A percentile compares a stretch with the other conserved stretches of the same genome.
Conservation (phyloP, 2,329 filamentous ascomycete genomes). For the Microsporum audouinii region DNA sequence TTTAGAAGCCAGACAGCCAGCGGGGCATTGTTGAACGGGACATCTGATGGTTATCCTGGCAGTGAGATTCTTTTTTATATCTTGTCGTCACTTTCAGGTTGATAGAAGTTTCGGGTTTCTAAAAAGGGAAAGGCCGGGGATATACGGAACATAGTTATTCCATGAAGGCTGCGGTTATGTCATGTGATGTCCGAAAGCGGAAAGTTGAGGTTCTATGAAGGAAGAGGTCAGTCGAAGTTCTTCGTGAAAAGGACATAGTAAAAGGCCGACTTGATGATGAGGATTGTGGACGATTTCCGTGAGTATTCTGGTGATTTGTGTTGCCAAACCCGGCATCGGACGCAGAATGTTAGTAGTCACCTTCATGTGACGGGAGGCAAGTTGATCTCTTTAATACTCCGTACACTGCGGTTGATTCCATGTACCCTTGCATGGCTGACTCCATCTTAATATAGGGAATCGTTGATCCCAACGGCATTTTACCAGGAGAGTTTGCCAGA, state of each 20-base stretch:
- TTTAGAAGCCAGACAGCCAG: no score
- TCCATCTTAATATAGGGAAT: not conserved
- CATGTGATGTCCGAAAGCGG: not conserved
- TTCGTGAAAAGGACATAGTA: not conserved
- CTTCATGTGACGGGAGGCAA: not conserved
- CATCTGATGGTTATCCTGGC: not conserved
- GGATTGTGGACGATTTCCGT: not conserved
- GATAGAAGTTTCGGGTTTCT: not conserved
- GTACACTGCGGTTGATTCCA: not conserved
- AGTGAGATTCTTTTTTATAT: not conserved
- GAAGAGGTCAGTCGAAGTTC: not conserved
- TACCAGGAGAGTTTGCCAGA: not conserved
- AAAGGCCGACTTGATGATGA: not conserved
- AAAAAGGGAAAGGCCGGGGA: not conserved
- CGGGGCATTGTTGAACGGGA: no score
- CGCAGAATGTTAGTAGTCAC: not conserved
- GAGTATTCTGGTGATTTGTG: not conserved
- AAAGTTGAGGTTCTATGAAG: not conserved
- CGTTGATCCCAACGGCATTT: not conserved
- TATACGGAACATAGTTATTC: not conserved
- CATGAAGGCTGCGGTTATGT: not conserved
- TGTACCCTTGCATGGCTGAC: not conserved
- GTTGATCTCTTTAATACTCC: not conserved
- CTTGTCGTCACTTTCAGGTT: not conserved
- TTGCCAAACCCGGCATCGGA: not conserved